Conservation (phyloP, 2,329 filamentous ascomycete species). For the Botrytis cinerea region DNA sequence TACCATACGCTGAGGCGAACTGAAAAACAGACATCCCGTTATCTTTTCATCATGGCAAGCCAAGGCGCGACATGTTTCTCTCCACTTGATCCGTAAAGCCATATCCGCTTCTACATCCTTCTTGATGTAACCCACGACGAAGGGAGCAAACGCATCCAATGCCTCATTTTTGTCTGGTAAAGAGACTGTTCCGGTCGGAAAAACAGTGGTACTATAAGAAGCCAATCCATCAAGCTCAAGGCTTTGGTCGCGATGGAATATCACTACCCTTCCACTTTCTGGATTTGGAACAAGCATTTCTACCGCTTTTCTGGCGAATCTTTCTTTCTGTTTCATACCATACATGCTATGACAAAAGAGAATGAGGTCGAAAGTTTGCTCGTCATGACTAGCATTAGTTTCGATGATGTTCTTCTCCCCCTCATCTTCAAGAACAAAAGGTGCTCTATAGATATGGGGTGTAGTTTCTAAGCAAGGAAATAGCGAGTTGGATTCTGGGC, state of each 20-base stretch:
- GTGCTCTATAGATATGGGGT: slow-evolving; percentile 44
- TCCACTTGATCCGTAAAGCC: slow-evolving; percentile 48
- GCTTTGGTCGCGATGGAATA: slow-evolving; percentile 55
- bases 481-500: slow-evolving; percentile 38
- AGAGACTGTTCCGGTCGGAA: slow-evolving; percentile 48
- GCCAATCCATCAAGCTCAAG: slow-evolving; percentile 52
- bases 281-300: slow-evolving; percentile 48
- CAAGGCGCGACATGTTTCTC: slow-evolving; percentile 53
- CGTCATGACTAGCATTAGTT: slow-evolving; percentile 34
- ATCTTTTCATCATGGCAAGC: slow-evolving; percentile 45
- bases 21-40: slow-evolving; percentile 50
- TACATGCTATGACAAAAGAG: slow-evolving; percentile 68
- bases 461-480: slow-evolving; percentile 47
- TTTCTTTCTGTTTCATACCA: slow-evolving; percentile 54
- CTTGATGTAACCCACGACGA: slow-evolving; percentile 51
- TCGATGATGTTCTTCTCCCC: no score
- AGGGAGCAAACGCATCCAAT: slow-evolving; percentile 55
- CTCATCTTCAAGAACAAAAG: slow-evolving; percentile 45
- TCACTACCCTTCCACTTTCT: slow-evolving; percentile 49
- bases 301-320: slow-evolving; percentile 50
- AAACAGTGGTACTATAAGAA: slow-evolving; percentile 50
- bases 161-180: slow-evolving; percentile 49
- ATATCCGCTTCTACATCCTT: slow-evolving; percentile 38
- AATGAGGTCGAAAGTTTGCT: slow-evolving; percentile 53
- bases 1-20: slow-evolving; percentile 52